Conservation (phyloP, 1,139 yeast genomes). For the Trichomonascaceae sp. region DNA sequence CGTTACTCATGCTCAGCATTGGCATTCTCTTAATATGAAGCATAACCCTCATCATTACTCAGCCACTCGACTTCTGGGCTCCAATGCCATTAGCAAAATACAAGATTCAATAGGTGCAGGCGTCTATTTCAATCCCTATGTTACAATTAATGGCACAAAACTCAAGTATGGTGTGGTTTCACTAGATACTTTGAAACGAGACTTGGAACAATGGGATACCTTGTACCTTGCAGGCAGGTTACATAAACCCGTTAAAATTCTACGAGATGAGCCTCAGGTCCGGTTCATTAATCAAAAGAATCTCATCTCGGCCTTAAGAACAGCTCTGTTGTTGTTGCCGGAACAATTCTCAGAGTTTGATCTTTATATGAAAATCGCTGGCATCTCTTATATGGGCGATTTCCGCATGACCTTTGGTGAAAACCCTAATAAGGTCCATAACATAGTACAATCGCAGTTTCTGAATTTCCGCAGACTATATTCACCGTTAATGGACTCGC, state of each 20-base stretch:
- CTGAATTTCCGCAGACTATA: constrained; percentile 64
- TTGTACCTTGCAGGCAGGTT: constrained; percentile 87
- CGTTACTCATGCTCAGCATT: constrained; percentile 63
- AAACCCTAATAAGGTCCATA: constrained; percentile 79
- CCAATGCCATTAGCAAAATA: constrained; percentile 50
- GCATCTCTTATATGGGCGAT: constrained; percentile 84
- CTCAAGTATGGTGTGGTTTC: constrained; percentile 87
- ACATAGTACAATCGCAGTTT: constrained; percentile 77
- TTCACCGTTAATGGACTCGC: constrained; percentile 54
- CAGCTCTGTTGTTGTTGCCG: constrained; percentile 59
- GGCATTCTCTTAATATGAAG: constrained; percentile 67
- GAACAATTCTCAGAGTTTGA: constrained; percentile 53
- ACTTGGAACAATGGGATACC: constrained; percentile 75
- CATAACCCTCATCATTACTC: constrained; percentile 76
- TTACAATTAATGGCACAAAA: constrained; percentile 52
- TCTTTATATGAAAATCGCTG: constrained; percentile 71
- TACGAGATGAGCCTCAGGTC: constrained; percentile 57
- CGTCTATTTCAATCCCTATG: constrained; percentile 88
- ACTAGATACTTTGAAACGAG: constrained; percentile 52
- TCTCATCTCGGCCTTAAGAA: constrained; percentile 66
- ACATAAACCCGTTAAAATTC: constrained; percentile 84
- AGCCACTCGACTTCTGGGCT: constrained; percentile 53
- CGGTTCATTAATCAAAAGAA: constrained; percentile 69
- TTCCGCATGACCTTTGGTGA: constrained; percentile 83
- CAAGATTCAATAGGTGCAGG: constrained; percentile 77